phyloP scores from a whole-genome alignment of 352 stramenopile genomes.

The Phytophthora pistaciae region DNA sequence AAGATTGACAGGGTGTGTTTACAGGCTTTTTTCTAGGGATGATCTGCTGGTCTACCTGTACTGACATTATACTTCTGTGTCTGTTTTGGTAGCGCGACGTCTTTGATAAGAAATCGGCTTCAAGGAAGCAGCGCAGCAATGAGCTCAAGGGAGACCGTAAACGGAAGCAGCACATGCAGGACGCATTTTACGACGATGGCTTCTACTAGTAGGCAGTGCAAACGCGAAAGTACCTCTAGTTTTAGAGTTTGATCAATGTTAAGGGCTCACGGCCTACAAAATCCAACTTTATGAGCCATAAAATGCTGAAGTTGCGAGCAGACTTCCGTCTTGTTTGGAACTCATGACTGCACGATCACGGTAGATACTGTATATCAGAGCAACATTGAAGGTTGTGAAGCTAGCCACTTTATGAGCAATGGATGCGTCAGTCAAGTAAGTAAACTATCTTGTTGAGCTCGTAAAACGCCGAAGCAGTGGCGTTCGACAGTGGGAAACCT shows the following conservation, averaged over 20 bases:
- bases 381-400: neutral
- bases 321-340: no score
- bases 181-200: constrained; percentile 72
- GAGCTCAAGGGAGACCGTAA: constrained; percentile 80
- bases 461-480: neutral
- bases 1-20: constrained; percentile 77
- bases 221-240: neutral
- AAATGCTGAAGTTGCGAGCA: neutral
- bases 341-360: neutral
- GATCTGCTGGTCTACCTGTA: neutral
- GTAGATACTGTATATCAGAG: neutral
- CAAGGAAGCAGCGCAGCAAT: constrained; percentile 83
- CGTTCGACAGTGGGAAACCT: constrained; percentile 5
- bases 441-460: neutral
- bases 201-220: constrained; percentile 27
- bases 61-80: constrained; percentile 5
- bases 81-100: constrained; percentile 60
- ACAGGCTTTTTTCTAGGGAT: neutral
- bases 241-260: neutral
- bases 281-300: neutral
- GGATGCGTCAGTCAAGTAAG: neutral
- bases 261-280: neutral
- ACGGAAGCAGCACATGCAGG: constrained; percentile 83
- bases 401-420: neutral
- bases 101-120: constrained; percentile 85